Base-by-base conservation (phyloP, 2,329 filamentous ascomycete genomes). In the Dendryphion nanum region DNA sequence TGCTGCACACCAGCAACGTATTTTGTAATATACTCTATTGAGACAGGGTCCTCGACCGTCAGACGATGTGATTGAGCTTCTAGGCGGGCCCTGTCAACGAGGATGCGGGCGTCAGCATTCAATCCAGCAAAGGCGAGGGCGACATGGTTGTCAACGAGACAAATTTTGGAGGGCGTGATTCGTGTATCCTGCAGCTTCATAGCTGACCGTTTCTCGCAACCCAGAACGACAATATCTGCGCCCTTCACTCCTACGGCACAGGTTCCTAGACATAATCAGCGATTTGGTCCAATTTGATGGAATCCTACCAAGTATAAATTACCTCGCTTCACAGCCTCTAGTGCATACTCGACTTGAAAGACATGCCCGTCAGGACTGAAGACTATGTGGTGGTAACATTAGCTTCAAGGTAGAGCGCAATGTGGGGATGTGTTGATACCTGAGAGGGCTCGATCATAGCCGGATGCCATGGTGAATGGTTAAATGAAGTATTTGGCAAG, bases 101-200 rank as follows among this genome's bases (percentile, higher is more conserved):
- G 80, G 66, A 98, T 98, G 65, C 93, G 83, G 59, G 94, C 93
- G 72, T 98, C 93, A 67, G 93, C 93, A 70, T 98, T 98, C 55
- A 98, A 78, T 42, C 93, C 93, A 47, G 93, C 93, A 59, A 98
- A 98, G 50, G 93, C 93, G 51, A 98, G 86, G 66, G 90, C 94
- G 60, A 95, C 90, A 72, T 98, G 93, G 62, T 83, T 87, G 70
- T 98, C 93, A 63, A 98, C 82, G 51, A 96, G 82, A 57, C 90
- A 89, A 69, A 98, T 96, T 79, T 98, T 98, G 56, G 93, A 97
- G 10, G 93, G 93, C 19, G 93, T 98, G 71, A 98, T 98, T 67
- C 93, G 86, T 41, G 94, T 98, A 71, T 98, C 93, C 78, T 98
- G 93, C 44, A 98, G 83, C 75, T 98, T 98, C 86, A 98, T 96